Conservation (phyloP, 805 yeast species). For the Ogataea pilisensis region DNA sequence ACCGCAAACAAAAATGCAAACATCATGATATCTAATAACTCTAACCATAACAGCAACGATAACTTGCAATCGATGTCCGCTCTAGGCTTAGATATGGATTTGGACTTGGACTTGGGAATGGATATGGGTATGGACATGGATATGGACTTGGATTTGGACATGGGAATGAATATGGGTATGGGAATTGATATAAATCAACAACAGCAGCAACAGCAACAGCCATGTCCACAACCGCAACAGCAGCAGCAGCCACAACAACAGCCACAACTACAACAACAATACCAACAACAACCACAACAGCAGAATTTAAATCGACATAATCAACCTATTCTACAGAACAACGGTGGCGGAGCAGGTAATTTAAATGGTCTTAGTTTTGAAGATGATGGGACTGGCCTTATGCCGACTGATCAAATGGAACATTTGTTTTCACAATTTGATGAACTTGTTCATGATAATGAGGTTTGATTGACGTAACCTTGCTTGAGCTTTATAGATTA, state of each 20-base stretch:
- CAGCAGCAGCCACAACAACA: background rate
- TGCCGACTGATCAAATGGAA: conserved; percentile 32
- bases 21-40: background rate
- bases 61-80: background rate
- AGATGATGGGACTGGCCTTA: conserved; percentile 5
- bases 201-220: background rate
- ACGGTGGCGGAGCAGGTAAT: background rate
- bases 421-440: conserved; percentile 30
- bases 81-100: too few relatives aligned
- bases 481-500: too few relatives aligned
- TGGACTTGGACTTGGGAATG: conserved; percentile 4
- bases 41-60: background rate
- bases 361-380: conserved; percentile 2
- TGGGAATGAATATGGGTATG: conserved; percentile 9
- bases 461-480: background rate
- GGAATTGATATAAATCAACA: conserved; percentile 4
- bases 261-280: conserved; percentile 1
- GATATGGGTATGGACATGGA: conserved; percentile 12
- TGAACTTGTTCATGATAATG: conserved; percentile 23
- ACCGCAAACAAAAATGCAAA: background rate
- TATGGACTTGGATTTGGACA: conserved; percentile 9
- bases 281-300: conserved; percentile 1
- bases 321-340: too few relatives aligned
- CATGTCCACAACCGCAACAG: background rate
- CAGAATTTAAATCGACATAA: background rate